phyloP scores from a whole-genome alignment of 2,329 filamentous ascomycete species.

The Botrytis porri region DNA sequence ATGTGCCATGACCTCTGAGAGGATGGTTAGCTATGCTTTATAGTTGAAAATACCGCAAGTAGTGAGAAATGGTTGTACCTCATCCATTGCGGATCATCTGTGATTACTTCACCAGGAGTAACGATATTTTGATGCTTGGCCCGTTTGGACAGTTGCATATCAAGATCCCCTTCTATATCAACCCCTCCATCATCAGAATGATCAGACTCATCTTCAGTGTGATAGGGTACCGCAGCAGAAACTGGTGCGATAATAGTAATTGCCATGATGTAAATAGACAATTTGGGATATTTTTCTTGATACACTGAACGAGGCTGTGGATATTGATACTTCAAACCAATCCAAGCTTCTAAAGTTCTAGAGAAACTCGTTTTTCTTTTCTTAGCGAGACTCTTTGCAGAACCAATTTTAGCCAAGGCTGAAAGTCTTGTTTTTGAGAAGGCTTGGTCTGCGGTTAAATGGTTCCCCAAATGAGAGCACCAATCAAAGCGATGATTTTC shows the following conservation, averaged over 20 bases:
- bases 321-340: neutral
- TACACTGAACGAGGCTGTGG: conserved; percentile 15
- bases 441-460: neutral
- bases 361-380: neutral
- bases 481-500: neutral
- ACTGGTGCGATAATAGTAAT: conserved; percentile 39
- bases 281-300: neutral
- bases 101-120: conserved; percentile 86
- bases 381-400: conserved; percentile 11
- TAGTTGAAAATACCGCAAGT: neutral
- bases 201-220: conserved; percentile 22
- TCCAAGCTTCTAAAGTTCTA: neutral
- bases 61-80: conserved; percentile 46
- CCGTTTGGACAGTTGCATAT: conserved; percentile 46
- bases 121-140: conserved; percentile 57
- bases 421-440: conserved; percentile 2
- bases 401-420: conserved; percentile 11
- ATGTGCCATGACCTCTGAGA: conserved; percentile 88
- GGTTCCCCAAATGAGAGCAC: neutral
- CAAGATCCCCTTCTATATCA: conserved; percentile 37
- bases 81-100: conserved; percentile 96
- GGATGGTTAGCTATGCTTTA: conserved; percentile 24
- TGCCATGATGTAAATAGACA: conserved; percentile 31
- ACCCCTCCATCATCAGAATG: conserved; percentile 37
- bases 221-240: conserved; percentile 29